Evolutionary conservation across 768 basidiomycete species (phyloP), one percentile per base, ranked within the genome.

Genomic region (Porpolomopsis calyptriformis): DNA sequence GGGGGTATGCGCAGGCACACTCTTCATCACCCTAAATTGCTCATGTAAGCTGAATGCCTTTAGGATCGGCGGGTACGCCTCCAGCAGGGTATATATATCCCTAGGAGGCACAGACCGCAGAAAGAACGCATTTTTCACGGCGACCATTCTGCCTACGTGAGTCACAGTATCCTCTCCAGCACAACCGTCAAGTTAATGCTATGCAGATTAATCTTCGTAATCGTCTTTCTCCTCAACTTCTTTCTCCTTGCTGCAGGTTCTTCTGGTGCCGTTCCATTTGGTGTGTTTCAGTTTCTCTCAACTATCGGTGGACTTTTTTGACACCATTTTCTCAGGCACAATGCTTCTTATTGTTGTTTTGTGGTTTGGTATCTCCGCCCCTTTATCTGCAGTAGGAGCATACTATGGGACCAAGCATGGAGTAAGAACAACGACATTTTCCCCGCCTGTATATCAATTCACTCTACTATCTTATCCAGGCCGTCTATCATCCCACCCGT

Each of bases 181-280:
- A 8, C 5, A 19, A 14, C 20, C n/a, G 10, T 37, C 18, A 12
- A 5, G 52, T 36, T 47, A 19, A 39, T 26, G 19, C 43, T 33
- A 16, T 47, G 1, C 58, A 93, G 89, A 9, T 56, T 85, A 52
- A 78, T 97, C 37, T 98, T 97, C 61, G 64, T 76, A 18, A 58
- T 90, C 47, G 82, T 97, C 40, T 93, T 92, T 66, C 61, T 93
- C n/a, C 74, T 98, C 48, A 88, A 98, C 58, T 70, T 96, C 24
- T 88, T 93, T 72, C 77, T 98, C 19, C 68, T 97, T 47, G 66
- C 74, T 2, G 83, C 86, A 12, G 80, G 80, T 3, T 92, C 92
- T 1, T 94, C 93, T 4, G 94, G 94, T 7, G 94, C 94, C 9
- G 90, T 99, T 35, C 94, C 94, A 3, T 94, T 97, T 60, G 89